Percentiles rank a stretch among this genome's conserved stretches.
phyloP scores from a whole-genome alignment of 106 monocot genomes.

The Hemerocallis citrina region DNA sequence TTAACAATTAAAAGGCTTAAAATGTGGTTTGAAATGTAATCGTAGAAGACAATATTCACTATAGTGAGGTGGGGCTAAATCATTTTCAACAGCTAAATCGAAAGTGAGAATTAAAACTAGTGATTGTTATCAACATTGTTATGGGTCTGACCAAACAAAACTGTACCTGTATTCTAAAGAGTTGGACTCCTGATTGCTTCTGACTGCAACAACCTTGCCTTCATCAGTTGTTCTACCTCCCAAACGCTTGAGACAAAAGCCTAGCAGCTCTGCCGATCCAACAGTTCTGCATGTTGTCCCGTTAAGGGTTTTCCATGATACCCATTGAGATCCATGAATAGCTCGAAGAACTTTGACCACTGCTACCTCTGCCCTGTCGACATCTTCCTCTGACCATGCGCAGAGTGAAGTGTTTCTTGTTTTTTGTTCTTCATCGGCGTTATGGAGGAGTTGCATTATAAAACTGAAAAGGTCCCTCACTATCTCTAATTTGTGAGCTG shows the following conservation, averaged over 20 bases:
- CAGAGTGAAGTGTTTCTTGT: background rate
- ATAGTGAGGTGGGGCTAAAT: too few species aligned
- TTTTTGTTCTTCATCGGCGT: background rate
- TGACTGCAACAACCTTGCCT: slow-evolving; percentile 17
- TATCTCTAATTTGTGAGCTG: too few species aligned
- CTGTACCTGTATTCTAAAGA: slow-evolving; percentile 63
- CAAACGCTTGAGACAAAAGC: slow-evolving; percentile 45
- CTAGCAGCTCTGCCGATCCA: slow-evolving; percentile 30
- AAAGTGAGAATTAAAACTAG: too few species aligned
- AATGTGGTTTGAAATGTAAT: too few species aligned
- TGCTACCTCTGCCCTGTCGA: slow-evolving; percentile 21
- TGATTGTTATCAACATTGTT: too few species aligned
- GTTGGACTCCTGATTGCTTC: slow-evolving; percentile 36
- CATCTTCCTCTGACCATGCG: slow-evolving; percentile 37
- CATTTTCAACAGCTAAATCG: too few species aligned
- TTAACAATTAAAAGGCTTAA: too few species aligned
- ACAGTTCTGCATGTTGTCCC: slow-evolving; percentile 21
- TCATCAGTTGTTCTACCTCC: slow-evolving; percentile 23
- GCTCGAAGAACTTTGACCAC: slow-evolving; percentile 47
- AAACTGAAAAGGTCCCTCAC: too few species aligned
- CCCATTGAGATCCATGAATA: slow-evolving; percentile 23
- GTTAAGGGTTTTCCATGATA: slow-evolving; percentile 40
- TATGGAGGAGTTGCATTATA: slow-evolving; percentile 16
- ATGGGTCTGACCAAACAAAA: background rate
- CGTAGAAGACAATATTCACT: too few species aligned